These are phyloP conservation scores for Tuber umbilicatum DNA, from an alignment of 495 filamentous ascomycete genomes.

Conservation along the genomic window DNA sequence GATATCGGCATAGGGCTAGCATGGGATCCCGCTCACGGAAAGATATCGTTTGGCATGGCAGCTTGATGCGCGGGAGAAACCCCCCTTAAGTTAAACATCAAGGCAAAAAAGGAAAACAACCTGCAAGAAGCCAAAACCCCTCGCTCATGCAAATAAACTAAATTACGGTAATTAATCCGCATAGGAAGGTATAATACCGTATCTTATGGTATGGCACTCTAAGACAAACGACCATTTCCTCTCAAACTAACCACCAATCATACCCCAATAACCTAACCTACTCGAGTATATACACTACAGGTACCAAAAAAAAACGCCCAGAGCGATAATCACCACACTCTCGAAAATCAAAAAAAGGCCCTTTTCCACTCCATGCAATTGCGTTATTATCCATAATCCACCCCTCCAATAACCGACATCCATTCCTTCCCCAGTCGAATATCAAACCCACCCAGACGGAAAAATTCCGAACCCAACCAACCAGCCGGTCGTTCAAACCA, in stretches of 20 bases:
- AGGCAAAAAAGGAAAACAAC: background rate
- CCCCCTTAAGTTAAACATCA: background rate
- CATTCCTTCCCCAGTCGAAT: background rate
- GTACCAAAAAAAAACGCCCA: background rate
- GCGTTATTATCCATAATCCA: background rate
- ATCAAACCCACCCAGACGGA: background rate
- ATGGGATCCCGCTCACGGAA: background rate
- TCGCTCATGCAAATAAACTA: background rate
- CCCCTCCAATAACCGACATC: background rate
- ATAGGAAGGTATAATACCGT: background rate
- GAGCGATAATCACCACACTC: background rate
- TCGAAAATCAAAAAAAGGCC: background rate
- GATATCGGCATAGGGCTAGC: background rate
- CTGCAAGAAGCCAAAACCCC: conserved; percentile 3
- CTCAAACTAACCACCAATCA: background rate
- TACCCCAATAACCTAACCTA: background rate
- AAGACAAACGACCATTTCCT: background rate
- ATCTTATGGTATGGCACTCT: background rate
- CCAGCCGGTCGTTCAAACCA: background rate
- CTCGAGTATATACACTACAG: too few species aligned
- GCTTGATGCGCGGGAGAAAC: background rate
- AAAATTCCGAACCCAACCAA: background rate
- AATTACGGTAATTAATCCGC: background rate
- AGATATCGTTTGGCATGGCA: background rate
- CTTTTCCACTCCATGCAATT: background rate